A percentile compares a stretch with the other conserved stretches of the same genome.
phyloP scores from a whole-genome alignment of 2,329 filamentous ascomycete species.

The Zymoseptoria ardabiliae region DNA sequence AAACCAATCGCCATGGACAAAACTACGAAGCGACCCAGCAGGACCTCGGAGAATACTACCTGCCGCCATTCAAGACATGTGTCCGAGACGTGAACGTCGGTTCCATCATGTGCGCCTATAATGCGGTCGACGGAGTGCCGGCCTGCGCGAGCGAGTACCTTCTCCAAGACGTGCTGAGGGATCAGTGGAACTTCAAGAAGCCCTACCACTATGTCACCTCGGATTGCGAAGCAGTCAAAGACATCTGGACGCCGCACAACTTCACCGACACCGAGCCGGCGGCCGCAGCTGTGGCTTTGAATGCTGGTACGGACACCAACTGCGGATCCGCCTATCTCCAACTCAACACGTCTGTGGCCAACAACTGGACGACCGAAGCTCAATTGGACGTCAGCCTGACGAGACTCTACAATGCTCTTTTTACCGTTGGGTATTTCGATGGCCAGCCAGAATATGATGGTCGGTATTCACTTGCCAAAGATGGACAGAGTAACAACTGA shows the following conservation, averaged over 20 bases:
- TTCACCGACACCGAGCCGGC: constrained; percentile 33
- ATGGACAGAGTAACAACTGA: no score
- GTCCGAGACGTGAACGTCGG: background rate
- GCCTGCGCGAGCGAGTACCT: constrained; percentile 1
- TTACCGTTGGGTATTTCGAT: constrained; percentile 50
- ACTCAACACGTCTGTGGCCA: constrained; percentile 34
- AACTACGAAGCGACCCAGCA: constrained; percentile 12
- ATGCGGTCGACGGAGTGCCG: constrained; percentile 1
- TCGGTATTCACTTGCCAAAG: no score
- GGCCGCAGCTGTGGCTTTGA: constrained; percentile 41
- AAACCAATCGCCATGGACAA: constrained; percentile 5
- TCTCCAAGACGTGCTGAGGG: background rate
- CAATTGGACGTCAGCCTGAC: constrained; percentile 42
- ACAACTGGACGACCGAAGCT: constrained; percentile 35
- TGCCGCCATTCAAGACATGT: constrained; percentile 2
- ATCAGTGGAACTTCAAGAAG: constrained; percentile 35
- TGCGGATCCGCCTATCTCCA: constrained; percentile 39
- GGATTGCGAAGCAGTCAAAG: constrained; percentile 55
- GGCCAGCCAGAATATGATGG: constrained; percentile 38
- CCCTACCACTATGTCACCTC: constrained; percentile 53
- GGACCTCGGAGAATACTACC: constrained; percentile 11
- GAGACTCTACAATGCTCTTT: constrained; percentile 45
- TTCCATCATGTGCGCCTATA: constrained; percentile 1
- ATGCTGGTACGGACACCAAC: constrained; percentile 45
- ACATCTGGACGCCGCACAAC: constrained; percentile 45